These are phyloP conservation scores for Bauhinia variegata DNA, from an alignment of 306 rosid genomes.

Conservation along the genomic window DNA sequence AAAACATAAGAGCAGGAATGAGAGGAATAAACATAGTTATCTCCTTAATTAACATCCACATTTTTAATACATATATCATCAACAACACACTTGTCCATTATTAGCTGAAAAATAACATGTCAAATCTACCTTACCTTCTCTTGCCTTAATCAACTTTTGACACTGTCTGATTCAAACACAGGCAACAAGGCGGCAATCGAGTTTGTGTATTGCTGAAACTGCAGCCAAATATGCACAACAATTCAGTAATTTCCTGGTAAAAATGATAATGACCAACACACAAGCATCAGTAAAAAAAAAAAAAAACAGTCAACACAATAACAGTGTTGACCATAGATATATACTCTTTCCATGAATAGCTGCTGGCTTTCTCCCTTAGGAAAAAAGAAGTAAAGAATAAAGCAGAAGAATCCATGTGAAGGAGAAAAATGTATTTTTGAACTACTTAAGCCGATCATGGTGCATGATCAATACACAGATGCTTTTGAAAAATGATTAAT, in stretches of 20 bases:
- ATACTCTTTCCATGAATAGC: not conserved
- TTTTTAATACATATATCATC: too few species aligned
- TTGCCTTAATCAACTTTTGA: not conserved
- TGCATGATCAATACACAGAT: conserved; percentile 15
- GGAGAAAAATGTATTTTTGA: conserved; percentile 21
- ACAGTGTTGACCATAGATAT: conserved; percentile 7
- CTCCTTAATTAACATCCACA: too few species aligned
- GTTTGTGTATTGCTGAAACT: conserved; percentile 38
- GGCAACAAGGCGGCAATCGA: conserved; percentile 7
- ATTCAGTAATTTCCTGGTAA: conserved; percentile 26
- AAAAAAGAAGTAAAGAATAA: not conserved
- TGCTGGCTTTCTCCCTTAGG: not conserved
- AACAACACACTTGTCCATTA: not conserved
- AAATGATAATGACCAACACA: conserved; percentile 12
- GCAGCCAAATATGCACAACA: conserved; percentile 21
- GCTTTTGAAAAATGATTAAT: conserved; percentile 5
- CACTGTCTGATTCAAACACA: conserved; percentile 35
- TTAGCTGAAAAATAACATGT: not conserved
- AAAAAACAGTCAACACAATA: conserved; percentile 15
- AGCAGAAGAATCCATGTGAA: conserved; percentile 7
- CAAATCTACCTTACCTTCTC: conserved; percentile 21
- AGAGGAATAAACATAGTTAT: too few species aligned
- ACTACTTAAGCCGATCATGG: conserved; percentile 11
- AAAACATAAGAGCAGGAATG: too few species aligned
- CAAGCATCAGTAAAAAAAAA: not conserved